Evolutionary conservation across 495 filamentous ascomycete genomes (phyloP), one percentile per base, ranked within the genome.

Genomic region (Lophiostoma macrostomum): DNA sequence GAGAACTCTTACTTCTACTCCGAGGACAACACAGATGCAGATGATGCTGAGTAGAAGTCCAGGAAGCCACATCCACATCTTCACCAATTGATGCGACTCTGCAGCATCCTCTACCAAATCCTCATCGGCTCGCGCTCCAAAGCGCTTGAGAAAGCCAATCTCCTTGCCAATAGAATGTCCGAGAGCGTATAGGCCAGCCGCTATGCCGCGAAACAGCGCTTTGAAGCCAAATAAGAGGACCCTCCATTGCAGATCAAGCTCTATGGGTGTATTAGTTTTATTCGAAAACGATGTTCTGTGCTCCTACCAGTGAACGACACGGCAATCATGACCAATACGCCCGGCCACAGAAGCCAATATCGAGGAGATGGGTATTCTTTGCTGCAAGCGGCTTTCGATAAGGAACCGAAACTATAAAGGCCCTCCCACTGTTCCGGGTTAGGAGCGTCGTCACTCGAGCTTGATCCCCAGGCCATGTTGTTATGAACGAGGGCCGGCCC

Each of bases 301-400:
- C 2, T 16, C 36, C 50, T 61, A 56, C 58, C 79, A 19, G 78
- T 76, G 63, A 85, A 78, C 13, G 78, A 81, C 7, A 73, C 69
- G 41, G 71, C 78, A 39, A 86, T 76, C 78, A 86, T 83, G 53
- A 79, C 68, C 67, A 85, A 72, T 19, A 86, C 83, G 54, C 82
- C 73, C 20, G 82, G 82, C 82, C 82, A 85, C 4, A 85, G 68
- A 0, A 85, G 69, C 82, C 82, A 85, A 60, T 83, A 85, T 5
- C 82, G 71, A 13, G 82, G 82, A 5, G 73, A 77, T 1, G 82
- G 82, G 3, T 66, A 66, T 42, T 75, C 53, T 46, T 69, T 66
- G 45, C 53, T 67, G 31, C 72, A 68, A 50, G 72, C n/a, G n/a
- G n/a, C 71, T 6, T 75, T 64, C 50, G 72, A 60, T 27, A 84